Evolutionary conservation across 2,329 filamentous ascomycete species (phyloP).

Genomic region (Plectosphaerella sp.): DNA sequence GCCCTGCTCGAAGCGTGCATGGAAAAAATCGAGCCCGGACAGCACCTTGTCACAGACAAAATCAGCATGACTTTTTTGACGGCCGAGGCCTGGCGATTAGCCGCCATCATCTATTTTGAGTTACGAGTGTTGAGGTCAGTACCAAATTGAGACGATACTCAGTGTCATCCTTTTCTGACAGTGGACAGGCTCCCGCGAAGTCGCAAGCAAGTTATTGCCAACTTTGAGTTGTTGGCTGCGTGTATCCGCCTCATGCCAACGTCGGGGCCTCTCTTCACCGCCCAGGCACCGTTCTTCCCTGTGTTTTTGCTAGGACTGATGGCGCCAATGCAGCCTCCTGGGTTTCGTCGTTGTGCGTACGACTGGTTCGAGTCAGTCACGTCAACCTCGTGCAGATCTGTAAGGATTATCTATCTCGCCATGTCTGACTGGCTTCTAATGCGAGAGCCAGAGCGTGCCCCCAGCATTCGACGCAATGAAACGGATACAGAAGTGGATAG

Average conservation of each 20-base stretch:
- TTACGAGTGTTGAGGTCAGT: constrained; percentile 31
- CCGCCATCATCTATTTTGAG: constrained; percentile 32
- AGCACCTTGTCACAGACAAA: constrained; percentile 2
- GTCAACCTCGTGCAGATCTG: constrained; percentile 30
- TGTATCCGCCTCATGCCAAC: constrained; percentile 36
- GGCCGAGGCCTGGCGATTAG: constrained; percentile 35
- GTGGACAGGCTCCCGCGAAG: constrained; percentile 28
- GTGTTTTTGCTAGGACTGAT: constrained; percentile 35
- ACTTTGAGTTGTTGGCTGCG: constrained; percentile 25
- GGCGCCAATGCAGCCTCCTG: constrained; percentile 16
- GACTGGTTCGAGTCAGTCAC: constrained; percentile 32
- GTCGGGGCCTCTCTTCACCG: constrained; percentile 32
- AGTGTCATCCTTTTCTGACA: background rate
- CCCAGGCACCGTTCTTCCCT: constrained; percentile 34
- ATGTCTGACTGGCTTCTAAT: background rate
- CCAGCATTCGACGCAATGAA: constrained; percentile 27
- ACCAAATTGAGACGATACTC: constrained; percentile 2
- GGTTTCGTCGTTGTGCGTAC: constrained; percentile 22
- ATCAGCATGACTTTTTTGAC: constrained; percentile 33
- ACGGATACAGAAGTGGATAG: constrained; percentile 30
- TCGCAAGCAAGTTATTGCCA: constrained; percentile 26
- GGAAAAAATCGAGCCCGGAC: background rate
- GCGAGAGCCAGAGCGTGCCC: constrained; percentile 30
- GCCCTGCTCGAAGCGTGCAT: background rate
- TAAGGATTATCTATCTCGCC: constrained; percentile 19